Conservation (phyloP, 495 filamentous ascomycete genomes). For the Penicillium taxi region DNA sequence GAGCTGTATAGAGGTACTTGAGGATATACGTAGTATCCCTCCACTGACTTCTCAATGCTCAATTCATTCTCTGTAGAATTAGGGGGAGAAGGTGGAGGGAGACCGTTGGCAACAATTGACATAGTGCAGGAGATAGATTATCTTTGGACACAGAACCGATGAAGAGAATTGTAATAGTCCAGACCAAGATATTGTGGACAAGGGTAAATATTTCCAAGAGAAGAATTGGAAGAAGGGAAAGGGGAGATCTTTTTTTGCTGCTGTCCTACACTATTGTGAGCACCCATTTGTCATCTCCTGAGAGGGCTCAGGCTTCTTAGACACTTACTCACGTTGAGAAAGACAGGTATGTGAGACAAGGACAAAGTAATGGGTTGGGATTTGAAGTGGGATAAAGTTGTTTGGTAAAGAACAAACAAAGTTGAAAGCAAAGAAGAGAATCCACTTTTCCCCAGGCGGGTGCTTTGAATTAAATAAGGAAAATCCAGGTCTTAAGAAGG, state of each 20-base stretch:
- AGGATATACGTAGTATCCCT: background rate
- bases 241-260: constrained; percentile 4
- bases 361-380: constrained; percentile 2
- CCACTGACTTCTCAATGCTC: background rate
- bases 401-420: background rate
- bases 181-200: too few species aligned
- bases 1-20: constrained; percentile 2
- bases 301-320: constrained; percentile 9
- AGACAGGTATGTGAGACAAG: constrained; percentile 7
- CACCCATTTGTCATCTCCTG: constrained; percentile 8
- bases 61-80: constrained; percentile 7
- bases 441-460: constrained; percentile 7
- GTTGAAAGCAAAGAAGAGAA: background rate
- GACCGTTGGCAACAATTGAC: background rate
- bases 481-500: constrained; percentile 1
- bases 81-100: constrained; percentile 13
- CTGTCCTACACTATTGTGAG: constrained; percentile 7
- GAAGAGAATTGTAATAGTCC: too few species aligned
- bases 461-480: constrained; percentile 17
- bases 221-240: background rate
- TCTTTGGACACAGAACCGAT: too few species aligned
- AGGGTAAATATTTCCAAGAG: too few species aligned
- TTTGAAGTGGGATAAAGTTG: constrained; percentile 1
- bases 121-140: constrained; percentile 1
- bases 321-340: constrained; percentile 5